These are phyloP conservation scores for Suillus placidus DNA, from an alignment of 768 basidiomycete genomes.

Conservation along the genomic window DNA sequence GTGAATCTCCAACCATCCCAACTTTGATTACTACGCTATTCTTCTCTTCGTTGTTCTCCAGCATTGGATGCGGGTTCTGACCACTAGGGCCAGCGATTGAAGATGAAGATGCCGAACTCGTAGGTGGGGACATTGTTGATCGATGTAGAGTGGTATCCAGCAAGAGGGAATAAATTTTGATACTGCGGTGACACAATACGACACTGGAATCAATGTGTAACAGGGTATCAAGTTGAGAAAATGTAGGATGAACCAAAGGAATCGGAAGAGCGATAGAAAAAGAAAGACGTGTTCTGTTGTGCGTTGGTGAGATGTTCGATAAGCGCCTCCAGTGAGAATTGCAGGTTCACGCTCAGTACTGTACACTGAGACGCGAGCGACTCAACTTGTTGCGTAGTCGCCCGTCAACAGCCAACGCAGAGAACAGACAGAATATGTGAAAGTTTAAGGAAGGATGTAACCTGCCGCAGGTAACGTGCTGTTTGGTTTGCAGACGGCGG, in stretches of 20 bases:
- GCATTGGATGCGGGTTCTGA: constrained; percentile 50
- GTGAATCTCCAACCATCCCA: constrained; percentile 99
- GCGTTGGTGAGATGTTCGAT: constrained; percentile 39
- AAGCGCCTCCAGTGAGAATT: constrained; percentile 35
- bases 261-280: constrained; percentile 37
- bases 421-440: constrained; percentile 21
- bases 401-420: constrained; percentile 40
- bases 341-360: constrained; percentile 34
- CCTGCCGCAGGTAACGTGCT: constrained; percentile 19
- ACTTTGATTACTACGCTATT: constrained; percentile 97
- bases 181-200: constrained; percentile 3
- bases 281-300: constrained; percentile 40
- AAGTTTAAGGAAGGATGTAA: constrained; percentile 18
- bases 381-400: constrained; percentile 34
- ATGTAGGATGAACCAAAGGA: constrained; percentile 28
- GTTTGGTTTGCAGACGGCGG: constrained; percentile 24
- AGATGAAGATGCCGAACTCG: constrained; percentile 48
- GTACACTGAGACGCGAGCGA: constrained; percentile 32
- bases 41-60: constrained; percentile 73
- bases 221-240: constrained; percentile 29
- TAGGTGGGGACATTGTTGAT: constrained; percentile 50
- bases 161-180: neutral
- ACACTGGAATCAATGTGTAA: constrained; percentile 14
- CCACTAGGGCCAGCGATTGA: constrained; percentile 53
- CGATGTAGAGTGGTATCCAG: constrained; percentile 22